These are phyloP conservation scores for Acorus gramineus DNA, from an alignment of 106 monocot genomes.

Conservation along the genomic window DNA sequence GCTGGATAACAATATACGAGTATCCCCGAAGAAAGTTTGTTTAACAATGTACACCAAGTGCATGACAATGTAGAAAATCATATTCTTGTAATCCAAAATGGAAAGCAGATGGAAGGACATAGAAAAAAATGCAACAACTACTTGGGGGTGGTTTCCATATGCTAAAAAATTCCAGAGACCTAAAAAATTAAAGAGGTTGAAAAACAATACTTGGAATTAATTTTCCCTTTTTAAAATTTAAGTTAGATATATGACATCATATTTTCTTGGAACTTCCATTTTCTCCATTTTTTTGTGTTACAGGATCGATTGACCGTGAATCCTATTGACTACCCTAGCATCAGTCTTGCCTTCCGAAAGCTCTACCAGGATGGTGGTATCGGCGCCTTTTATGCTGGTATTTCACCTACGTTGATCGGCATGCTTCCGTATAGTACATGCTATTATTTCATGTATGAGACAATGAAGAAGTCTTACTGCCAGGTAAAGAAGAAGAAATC, in stretches of 20 bases:
- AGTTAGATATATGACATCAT: not conserved
- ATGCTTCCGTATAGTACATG: slow-evolving; percentile 98
- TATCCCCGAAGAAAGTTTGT: no score
- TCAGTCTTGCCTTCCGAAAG: slow-evolving; percentile 55
- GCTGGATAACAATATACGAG: no score
- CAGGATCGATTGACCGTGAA: slow-evolving; percentile 90
- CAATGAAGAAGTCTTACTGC: slow-evolving; percentile 70
- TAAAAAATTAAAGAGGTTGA: no score
- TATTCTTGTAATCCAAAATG: no score
- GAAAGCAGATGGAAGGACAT: no score
- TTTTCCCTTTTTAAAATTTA: no score
- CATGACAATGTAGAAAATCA: no score
- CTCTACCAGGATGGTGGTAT: slow-evolving; percentile 60
- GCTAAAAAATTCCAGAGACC: no score
- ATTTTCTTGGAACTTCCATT: not conserved
- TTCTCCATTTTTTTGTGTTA: slow-evolving; percentile 1
- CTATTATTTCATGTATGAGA: slow-evolving; percentile 96
- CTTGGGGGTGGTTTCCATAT: no score
- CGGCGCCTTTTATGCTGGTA: slow-evolving; percentile 74
- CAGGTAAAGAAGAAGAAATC: slow-evolving; percentile 52
- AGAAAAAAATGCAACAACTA: no score
- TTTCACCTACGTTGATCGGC: slow-evolving; percentile 76
- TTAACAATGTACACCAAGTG: no score
- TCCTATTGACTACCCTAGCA: slow-evolving; percentile 54
- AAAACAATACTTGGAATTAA: no score